These are phyloP conservation scores for Nakazawaea ambrosiae DNA, from an alignment of 805 yeast species.

Conservation along the genomic window DNA sequence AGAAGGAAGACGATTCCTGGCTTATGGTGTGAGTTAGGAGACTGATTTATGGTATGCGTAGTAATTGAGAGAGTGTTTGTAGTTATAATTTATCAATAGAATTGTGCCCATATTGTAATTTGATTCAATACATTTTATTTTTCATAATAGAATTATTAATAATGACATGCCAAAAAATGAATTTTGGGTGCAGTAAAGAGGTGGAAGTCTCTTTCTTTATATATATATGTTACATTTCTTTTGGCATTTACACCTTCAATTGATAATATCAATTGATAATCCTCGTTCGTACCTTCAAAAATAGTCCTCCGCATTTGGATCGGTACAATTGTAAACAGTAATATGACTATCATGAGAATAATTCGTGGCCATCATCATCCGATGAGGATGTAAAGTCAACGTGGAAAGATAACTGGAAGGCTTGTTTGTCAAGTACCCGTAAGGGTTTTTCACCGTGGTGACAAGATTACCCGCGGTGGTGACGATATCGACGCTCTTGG, in stretches of 20 bases:
- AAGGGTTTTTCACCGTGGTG: constrained; percentile 49
- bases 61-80: too few species aligned
- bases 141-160: too few species aligned
- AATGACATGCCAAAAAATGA: too few species aligned
- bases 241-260: background rate
- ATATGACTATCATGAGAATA: constrained; percentile 73
- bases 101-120: too few species aligned
- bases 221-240: background rate
- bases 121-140: too few species aligned
- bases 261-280: too few species aligned
- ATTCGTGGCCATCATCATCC: constrained; percentile 86
- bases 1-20: background rate
- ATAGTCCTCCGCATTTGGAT: constrained; percentile 17
- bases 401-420: constrained; percentile 53
- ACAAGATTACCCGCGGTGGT: constrained; percentile 77
- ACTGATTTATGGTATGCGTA: too few species aligned
- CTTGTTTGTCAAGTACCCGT: constrained; percentile 37
- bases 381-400: constrained; percentile 82
- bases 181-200: too few species aligned
- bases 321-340: constrained; percentile 51
- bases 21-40: background rate
- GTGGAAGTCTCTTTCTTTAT: too few species aligned
- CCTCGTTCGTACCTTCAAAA: background rate
- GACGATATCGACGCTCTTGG: constrained; percentile 73
- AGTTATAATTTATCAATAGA: too few species aligned